Evolutionary conservation across 805 yeast genomes (phyloP), one percentile per base, ranked within the genome.

Genomic region (Kluyveromyces lactis): DNA sequence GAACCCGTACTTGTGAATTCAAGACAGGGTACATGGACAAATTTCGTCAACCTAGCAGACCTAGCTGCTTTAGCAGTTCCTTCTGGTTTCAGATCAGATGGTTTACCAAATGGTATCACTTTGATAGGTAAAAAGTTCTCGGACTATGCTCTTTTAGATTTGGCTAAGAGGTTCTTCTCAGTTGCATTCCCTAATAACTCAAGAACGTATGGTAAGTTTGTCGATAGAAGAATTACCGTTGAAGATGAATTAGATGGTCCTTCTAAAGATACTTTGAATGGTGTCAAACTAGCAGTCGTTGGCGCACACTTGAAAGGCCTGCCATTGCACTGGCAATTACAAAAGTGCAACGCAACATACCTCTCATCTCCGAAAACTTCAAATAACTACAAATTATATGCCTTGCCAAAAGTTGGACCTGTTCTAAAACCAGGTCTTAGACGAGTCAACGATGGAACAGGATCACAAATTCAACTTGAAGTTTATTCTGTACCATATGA

Each of bases 1-100:
- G 95, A 89, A 57, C 97, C 97, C 3, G 69, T 92, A 23, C 60
- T 68, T 33, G 76, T 87, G 52, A 90, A 90, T 68, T 85, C 97
- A 4, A 71, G 71, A 55, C 98, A 92, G 66, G 98, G 98, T 24
- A 87, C 96, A n/a, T 90, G 95, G 81, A 90, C 97, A 23, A 90
- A 90, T 65, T 92, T 92, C 60, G 96, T 86, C 52, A 90, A 92
- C 60, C 72, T 90, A 58, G 95, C 96, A 3, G 97, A 90, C 56
- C 63, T 89, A 68, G 81, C 94, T 27, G 97, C 95, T 1, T 68
- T 90, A 51, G 86, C 97, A 0, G 71, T 90, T 40, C 97, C 98
- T 18, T 83, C 81, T 18, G 96, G 95, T 2, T 90, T 86, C 73
- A 72, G 89, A 56, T 51, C 72, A 1, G 97, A 90, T 60, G 95